Evolutionary conservation across 352 stramenopile species (phyloP), one percentile per base, ranked within the genome.

Genomic region (Globisporangium abappressorium): DNA sequence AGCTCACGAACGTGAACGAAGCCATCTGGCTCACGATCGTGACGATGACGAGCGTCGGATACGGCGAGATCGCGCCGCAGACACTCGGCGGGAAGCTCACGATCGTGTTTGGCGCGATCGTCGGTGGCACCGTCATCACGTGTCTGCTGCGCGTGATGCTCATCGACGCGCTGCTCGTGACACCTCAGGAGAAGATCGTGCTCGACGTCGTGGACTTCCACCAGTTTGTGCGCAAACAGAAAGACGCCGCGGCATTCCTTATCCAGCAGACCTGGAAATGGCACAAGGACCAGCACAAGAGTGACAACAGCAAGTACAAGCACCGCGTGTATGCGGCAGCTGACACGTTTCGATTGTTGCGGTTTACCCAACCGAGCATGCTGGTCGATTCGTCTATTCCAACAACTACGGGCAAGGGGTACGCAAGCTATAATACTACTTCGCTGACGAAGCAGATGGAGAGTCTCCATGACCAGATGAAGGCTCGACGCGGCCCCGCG

Each of bases 1-100:
- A 70, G 2, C 63, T 87, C 22, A 74, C 75, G 33, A 90, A 70
- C 38, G 59, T 69, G 15, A 78, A 76, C 30, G 81, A 90, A 56
- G 74, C 81, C 8, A 69, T 86, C 6, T 90, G 81, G 81, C 72
- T 90, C 47, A 85, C 81, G n/a, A 87, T 90, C 36, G 81, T 87
- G 56, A 90, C 81, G 7, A 86, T 87, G 64, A 86, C 81, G 18
- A 81, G 79, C 47, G 79, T 89, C 41, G 81, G 81, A 22, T 89
- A 89, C 58, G 81, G 81, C 28, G 81, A 89, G 68, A 70, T 79
- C 41, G 78, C 77, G 38, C 81, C 81, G 1, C 66, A 65, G 47
- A 87, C 81, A 3, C 53, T 89, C 2, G 80, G 77, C 28, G 81
- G 81, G 57, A 89, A 89, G 68, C 68, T 85, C 60, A 71, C 81